Conservation (phyloP, 179 eudicot species). For the Beta lomatogona region DNA sequence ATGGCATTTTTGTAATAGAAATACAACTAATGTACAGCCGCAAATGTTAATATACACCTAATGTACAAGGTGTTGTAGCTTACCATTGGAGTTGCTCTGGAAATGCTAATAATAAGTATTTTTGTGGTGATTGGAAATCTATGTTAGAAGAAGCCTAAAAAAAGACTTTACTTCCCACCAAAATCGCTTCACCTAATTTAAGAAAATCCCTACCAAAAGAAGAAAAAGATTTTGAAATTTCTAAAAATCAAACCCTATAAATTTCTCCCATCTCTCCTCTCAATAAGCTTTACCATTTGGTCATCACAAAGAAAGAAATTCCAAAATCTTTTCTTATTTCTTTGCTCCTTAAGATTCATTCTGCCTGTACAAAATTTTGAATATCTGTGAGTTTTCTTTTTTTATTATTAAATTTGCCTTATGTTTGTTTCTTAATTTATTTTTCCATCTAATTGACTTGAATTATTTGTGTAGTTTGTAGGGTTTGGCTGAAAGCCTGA, state of each 20-base stretch:
- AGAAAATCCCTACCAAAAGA: neutral
- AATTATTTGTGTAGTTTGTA: constrained; percentile 2
- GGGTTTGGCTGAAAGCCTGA: constrained; percentile 26
- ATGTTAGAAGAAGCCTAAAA: neutral
- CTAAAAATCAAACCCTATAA: constrained; percentile 16
- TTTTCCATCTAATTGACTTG: neutral
- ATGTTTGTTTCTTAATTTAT: neutral
- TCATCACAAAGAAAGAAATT: constrained; percentile 8
- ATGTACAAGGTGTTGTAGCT: too few species aligned
- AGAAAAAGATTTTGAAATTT: neutral
- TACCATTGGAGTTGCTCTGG: too few species aligned
- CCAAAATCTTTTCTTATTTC: neutral
- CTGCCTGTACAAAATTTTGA: neutral
- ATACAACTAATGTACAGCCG: too few species aligned
- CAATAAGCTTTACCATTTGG: constrained; percentile 7
- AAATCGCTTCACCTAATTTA: constrained; percentile 4
- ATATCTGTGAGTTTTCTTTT: neutral
- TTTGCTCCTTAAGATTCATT: constrained; percentile 13
- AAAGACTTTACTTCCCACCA: neutral
- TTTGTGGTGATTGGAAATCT: neutral
- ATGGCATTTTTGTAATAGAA: too few species aligned
- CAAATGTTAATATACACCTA: too few species aligned
- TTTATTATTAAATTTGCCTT: too few species aligned
- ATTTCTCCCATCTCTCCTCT: neutral
- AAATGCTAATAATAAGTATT: too few species aligned